phyloP scores from a whole-genome alignment of 2,329 filamentous ascomycete species.

The Tolypocladium ovalisporum region DNA sequence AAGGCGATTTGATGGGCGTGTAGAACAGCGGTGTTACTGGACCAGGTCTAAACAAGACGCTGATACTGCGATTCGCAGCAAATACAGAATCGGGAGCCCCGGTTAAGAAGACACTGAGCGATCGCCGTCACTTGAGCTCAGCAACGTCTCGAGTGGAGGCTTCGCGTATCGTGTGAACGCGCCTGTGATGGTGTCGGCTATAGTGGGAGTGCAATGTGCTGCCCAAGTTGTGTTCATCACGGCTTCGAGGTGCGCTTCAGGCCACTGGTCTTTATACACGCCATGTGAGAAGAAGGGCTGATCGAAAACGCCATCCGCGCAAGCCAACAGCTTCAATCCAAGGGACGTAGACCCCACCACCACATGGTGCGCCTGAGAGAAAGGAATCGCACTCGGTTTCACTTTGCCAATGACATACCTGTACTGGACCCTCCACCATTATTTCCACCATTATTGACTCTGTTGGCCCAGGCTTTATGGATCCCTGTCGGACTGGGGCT shows the following conservation, averaged over 20 bases:
- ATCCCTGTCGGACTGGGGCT: too few relatives aligned
- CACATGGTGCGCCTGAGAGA: not conserved
- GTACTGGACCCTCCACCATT: not conserved
- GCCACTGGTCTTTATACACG: not conserved
- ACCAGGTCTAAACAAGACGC: too few relatives aligned
- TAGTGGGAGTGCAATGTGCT: not conserved
- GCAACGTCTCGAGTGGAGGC: not conserved
- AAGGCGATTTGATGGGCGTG: not conserved
- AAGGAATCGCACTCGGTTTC: not conserved
- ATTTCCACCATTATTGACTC: too few relatives aligned
- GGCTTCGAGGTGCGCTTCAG: not conserved
- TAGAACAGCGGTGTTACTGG: not conserved
- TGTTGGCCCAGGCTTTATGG: too few relatives aligned
- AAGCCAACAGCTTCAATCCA: not conserved
- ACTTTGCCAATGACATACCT: not conserved
- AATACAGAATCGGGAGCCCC: too few relatives aligned
- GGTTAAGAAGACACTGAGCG: not conserved
- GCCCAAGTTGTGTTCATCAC: not conserved
- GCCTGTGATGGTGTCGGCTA: not conserved
- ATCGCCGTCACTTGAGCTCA: not conserved
- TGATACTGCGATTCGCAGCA: not conserved
- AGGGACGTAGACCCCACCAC: not conserved
- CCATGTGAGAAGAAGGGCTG: not conserved
- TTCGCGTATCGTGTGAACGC: not conserved
- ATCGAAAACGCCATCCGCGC: not conserved